phyloP scores from a whole-genome alignment of 257 asterid genomes.

The Euphrasia confusa region DNA sequence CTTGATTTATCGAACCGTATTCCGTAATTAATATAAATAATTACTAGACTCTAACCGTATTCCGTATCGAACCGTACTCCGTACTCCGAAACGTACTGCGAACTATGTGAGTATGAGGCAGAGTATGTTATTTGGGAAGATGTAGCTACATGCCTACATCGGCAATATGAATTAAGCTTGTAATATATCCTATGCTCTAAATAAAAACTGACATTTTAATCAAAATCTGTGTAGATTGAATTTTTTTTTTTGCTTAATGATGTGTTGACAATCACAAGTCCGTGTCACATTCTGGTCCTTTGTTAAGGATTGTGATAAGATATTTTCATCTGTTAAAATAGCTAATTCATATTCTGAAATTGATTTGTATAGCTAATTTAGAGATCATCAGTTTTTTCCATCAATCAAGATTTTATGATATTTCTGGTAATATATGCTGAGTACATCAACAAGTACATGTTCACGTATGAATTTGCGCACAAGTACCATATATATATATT shows the following conservation, averaged over 20 bases:
- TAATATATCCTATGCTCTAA: not conserved
- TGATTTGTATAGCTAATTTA: conserved; percentile 7
- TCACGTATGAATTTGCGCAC: not conserved
- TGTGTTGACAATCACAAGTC: not conserved
- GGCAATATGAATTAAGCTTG: not conserved
- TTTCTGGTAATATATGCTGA: not conserved
- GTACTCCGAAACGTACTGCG: no score
- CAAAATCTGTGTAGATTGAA: conserved; percentile 8
- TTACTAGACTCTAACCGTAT: no score
- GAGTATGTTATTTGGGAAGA: not conserved
- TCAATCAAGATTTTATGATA: not conserved
- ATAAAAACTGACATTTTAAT: not conserved
- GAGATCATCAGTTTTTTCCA: conserved; percentile 12
- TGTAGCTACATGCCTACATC: conserved; percentile 1
- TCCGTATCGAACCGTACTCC: no score
- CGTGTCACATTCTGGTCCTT: not conserved
- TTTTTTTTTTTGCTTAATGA: conserved; percentile 1
- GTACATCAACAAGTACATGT: not conserved
- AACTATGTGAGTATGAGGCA: no score
- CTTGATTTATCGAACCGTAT: no score
- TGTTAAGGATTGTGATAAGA: not conserved
- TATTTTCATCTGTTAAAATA: not conserved
- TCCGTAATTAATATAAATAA: no score
- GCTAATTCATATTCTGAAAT: not conserved
- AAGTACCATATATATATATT: not conserved